Base-by-base conservation (phyloP, 306 rosid species). In the Vigna nakashimae region DNA sequence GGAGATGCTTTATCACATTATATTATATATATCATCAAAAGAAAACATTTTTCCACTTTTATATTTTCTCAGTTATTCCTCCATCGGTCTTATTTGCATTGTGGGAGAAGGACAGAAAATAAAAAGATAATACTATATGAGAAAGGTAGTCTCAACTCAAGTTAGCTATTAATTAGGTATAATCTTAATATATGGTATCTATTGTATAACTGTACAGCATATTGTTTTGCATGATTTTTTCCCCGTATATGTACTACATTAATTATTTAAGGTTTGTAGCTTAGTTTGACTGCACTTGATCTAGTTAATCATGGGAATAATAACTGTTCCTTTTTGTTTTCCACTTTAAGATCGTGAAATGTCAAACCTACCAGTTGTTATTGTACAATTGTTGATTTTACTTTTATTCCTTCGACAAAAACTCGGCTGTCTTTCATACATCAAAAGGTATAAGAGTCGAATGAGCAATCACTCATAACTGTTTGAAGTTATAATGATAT, bases 201-300 rank as follows among this genome's bases (percentile, higher is more conserved):
- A 71, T 79, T 87, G 88, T 86, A 69, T 34, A 92, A 87, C 57
- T 88, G 92, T 90, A 92, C 84, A 88, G 91, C 66, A 84, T 80
- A 85, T 71, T 78, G 88, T 79, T 74, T 38, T 75, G 10, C 57
- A 59, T 40, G 36, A 46, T 65, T 79, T 77, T 52, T 60, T 32
- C n/a, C 49, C 57, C 30, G 30, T 46, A 58, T 84, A 40, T 81
- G 79, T 79, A 75, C 73, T 75, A 26, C 12, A 60, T 79, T 48
- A 38, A 60, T 79, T 48, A 38, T 72, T 46, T 76, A 26, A 65
- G 71, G 13, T 77, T 71, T 63, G 66, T 69, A 76, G 83, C 75
- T 77, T 76, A 26, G 60, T 69, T 71, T 56, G 43, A 65, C 48
- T 56, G 77, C 60, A 46, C 60, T 77, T 74, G 57, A 65, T 79